Evolutionary conservation across 2,329 filamentous ascomycete genomes (phyloP).

Genomic region (Aspergillus sp.): DNA sequence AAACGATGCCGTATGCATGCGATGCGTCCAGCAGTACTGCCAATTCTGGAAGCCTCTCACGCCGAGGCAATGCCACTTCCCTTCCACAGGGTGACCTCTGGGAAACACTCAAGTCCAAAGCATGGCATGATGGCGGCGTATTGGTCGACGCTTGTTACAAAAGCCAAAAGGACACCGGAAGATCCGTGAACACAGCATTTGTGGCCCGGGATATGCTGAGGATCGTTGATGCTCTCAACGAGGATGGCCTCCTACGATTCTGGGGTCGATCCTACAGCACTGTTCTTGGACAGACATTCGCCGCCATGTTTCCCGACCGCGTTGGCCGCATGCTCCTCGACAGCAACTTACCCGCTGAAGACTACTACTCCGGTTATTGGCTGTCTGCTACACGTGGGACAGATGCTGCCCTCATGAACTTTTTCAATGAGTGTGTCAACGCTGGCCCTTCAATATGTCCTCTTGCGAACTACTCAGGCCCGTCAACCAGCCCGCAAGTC

Average conservation of each 20-base stretch:
- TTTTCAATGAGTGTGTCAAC: conserved; percentile 1
- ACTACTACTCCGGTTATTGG: conserved; percentile 4
- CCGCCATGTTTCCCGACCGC: conserved; percentile 5
- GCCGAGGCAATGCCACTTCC: neutral
- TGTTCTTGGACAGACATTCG: conserved; percentile 2
- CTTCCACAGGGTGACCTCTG: neutral
- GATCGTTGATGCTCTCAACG: conserved; percentile 2
- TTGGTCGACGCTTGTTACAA: conserved; percentile 1
- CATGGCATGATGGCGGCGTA: conserved; percentile 1
- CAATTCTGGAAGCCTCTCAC: neutral
- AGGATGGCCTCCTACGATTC: conserved; percentile 3
- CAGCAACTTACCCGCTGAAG: neutral
- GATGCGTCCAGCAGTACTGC: neutral
- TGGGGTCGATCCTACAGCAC: conserved; percentile 7
- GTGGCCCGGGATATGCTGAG: conserved; percentile 1
- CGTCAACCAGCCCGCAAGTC: neutral
- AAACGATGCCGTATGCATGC: conserved; percentile 1
- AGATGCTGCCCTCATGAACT: neutral
- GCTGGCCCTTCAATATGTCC: neutral
- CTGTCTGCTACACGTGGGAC: neutral
- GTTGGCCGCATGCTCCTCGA: conserved; percentile 3
- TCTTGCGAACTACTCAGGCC: neutral
- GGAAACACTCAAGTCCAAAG: neutral
- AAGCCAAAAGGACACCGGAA: neutral
- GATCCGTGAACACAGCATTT: neutral